Percentiles rank a stretch among this genome's conserved stretches.
Conservation (phyloP, 176 grass and related monocot genomes). For the Phyllostachys edulis region DNA sequence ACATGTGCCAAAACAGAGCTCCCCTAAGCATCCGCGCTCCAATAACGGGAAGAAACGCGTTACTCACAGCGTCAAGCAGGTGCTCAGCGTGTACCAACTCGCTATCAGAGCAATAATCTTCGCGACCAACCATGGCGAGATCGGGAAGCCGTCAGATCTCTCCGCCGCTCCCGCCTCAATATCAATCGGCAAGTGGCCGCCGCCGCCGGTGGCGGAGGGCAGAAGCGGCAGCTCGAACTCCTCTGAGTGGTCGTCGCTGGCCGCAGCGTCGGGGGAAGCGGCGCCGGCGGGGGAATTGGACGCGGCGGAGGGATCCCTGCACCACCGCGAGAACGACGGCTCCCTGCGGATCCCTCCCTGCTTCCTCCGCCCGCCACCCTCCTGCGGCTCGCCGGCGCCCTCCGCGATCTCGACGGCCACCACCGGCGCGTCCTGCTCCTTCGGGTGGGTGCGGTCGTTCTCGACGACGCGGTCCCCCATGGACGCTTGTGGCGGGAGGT, state of each 20-base stretch:
- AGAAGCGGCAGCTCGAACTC: constrained; percentile 83
- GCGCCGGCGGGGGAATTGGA: constrained; percentile 12
- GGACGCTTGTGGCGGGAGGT: constrained; percentile 16
- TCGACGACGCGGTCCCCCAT: constrained; percentile 63
- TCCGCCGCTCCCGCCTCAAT: constrained; percentile 48
- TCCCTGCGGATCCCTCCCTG: constrained; percentile 66
- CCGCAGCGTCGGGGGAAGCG: constrained; percentile 29
- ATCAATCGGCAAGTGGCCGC: constrained; percentile 50
- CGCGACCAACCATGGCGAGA: constrained; percentile 60
- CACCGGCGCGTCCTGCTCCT: constrained; percentile 22
- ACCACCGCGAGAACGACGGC: constrained; percentile 95
- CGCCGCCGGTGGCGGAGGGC: constrained; percentile 16
- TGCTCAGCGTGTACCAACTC: constrained; percentile 93
- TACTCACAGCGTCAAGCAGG: constrained; percentile 89
- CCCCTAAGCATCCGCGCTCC: neutral
- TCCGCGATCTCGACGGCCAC: constrained; percentile 25
- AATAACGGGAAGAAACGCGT: constrained; percentile 28
- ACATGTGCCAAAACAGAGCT: constrained; percentile 25
- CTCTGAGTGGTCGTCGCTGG: constrained; percentile 52
- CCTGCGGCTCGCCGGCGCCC: constrained; percentile 1
- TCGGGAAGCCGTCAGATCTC: constrained; percentile 38
- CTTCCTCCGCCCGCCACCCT: constrained; percentile 32
- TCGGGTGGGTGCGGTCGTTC: constrained; percentile 22
- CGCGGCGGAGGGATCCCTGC: constrained; percentile 44
- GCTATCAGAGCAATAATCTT: constrained; percentile 74